These are phyloP conservation scores for Leccinellum rugosiceps DNA, from an alignment of 768 basidiomycete species.

Conservation along the genomic window DNA sequence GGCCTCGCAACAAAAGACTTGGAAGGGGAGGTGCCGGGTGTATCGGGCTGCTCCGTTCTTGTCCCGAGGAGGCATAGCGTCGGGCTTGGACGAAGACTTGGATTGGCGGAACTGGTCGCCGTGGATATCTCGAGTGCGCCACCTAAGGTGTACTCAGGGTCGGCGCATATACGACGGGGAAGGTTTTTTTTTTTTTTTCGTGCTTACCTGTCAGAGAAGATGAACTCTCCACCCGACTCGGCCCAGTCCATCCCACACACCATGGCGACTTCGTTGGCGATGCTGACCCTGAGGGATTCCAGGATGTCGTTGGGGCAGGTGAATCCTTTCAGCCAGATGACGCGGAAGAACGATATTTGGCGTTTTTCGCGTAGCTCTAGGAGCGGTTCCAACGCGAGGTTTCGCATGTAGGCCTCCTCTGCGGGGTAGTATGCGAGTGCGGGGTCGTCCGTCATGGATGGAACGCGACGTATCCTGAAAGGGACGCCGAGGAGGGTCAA, in stretches of 20 bases:
- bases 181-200: background rate
- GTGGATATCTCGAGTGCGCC: slow-evolving; percentile 97
- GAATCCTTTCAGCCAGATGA: slow-evolving; percentile 98
- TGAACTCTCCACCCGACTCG: slow-evolving; percentile 95
- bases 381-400: slow-evolving; percentile 88
- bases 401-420: slow-evolving; percentile 93
- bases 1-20: slow-evolving; percentile 98
- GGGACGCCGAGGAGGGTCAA: slow-evolving; percentile 90
- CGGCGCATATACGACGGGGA: too few relatives aligned
- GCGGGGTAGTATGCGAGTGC: slow-evolving; percentile 89
- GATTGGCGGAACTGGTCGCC: slow-evolving; percentile 98
- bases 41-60: slow-evolving; percentile 77
- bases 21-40: slow-evolving; percentile 91
- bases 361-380: slow-evolving; percentile 75
- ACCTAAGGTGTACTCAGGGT: slow-evolving; percentile 43
- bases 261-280: slow-evolving; percentile 92
- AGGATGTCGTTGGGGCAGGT: slow-evolving; percentile 98
- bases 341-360: slow-evolving; percentile 80
- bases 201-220: slow-evolving; percentile 90
- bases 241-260: slow-evolving; percentile 99
- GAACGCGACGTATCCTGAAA: slow-evolving; percentile 88
- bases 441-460: slow-evolving; percentile 89
- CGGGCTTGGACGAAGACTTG: slow-evolving; percentile 86
- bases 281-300: slow-evolving; percentile 89
- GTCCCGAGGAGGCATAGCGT: slow-evolving; percentile 92